phyloP scores from a whole-genome alignment of 306 rosid species.

The Rubus parviflorus region DNA sequence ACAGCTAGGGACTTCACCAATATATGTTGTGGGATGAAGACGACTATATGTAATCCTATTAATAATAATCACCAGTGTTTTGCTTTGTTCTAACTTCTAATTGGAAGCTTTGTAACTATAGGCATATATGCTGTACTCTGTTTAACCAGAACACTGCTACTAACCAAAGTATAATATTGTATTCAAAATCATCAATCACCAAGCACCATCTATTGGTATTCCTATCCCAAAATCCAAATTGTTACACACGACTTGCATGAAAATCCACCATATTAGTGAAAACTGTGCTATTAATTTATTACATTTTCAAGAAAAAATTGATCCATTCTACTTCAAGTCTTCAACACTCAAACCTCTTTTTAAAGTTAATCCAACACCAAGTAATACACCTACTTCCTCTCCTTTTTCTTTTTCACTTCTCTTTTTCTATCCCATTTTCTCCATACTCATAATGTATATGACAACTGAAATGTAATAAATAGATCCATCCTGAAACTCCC shows the following conservation, averaged over 20 bases:
- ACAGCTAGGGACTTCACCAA: neutral
- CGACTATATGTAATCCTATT: neutral
- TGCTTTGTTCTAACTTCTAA: too few relatives aligned
- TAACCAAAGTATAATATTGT: neutral
- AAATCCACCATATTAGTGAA: neutral
- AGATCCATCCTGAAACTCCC: conserved; percentile 39
- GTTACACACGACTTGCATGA: neutral
- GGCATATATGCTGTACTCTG: neutral
- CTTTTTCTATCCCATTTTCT: conserved; percentile 1
- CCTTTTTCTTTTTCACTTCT: neutral
- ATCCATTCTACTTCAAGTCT: conserved; percentile 33
- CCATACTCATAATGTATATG: conserved; percentile 35
- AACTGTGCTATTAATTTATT: conserved; percentile 10
- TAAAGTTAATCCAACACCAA: conserved; percentile 31
- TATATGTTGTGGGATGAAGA: neutral
- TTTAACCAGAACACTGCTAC: neutral
- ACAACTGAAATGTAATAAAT: conserved; percentile 28
- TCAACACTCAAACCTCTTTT: conserved; percentile 17
- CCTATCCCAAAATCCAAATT: neutral
- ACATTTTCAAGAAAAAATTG: conserved; percentile 43
- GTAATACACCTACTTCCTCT: conserved; percentile 18
- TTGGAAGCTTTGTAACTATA: neutral
- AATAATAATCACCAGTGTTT: too few relatives aligned
- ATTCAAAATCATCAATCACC: neutral
- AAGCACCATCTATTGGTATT: neutral